A percentile compares a stretch with the other conserved stretches of the same genome.
Conservation (phyloP, 179 eudicot genomes). For the Corrigiola litoralis region DNA sequence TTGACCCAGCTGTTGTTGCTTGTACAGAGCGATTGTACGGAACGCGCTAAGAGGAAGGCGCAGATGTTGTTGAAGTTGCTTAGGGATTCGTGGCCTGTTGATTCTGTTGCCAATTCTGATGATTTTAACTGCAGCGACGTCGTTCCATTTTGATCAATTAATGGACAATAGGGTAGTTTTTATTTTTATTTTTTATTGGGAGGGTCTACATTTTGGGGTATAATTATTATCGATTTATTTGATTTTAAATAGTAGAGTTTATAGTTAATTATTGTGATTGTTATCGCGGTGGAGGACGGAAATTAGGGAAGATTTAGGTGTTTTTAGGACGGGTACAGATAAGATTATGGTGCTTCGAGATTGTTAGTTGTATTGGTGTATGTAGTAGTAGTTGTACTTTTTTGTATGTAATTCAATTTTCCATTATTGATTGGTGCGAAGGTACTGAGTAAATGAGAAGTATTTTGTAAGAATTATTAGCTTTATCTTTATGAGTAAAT, state of each 20-base stretch:
- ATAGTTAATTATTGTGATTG: conserved; percentile 4
- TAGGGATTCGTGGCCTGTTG: conserved; percentile 78
- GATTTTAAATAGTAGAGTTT: conserved; percentile 4
- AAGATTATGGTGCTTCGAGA: not conserved
- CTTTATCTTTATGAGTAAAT: no score
- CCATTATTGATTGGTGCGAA: no score
- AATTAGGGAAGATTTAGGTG: conserved; percentile 4
- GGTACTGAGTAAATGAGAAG: no score
- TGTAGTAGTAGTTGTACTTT: no score
- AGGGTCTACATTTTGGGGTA: conserved; percentile 7
- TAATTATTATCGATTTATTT: conserved; percentile 10
- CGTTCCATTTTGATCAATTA: conserved; percentile 40
- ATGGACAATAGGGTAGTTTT: not conserved
- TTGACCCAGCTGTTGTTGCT: conserved; percentile 68
- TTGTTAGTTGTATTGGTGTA: no score
- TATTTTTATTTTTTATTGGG: not conserved
- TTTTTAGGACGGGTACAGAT: not conserved
- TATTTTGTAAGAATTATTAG: no score
- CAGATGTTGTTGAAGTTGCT: conserved; percentile 77
- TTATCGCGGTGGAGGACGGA: not conserved
- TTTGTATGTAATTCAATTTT: not conserved
- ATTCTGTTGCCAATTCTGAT: conserved; percentile 48
- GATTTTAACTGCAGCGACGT: conserved; percentile 70
- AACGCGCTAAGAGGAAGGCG: conserved; percentile 82
- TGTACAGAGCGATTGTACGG: conserved; percentile 86